phyloP scores from a whole-genome alignment of 345 rosid species.

The Arabis alpina region DNA sequence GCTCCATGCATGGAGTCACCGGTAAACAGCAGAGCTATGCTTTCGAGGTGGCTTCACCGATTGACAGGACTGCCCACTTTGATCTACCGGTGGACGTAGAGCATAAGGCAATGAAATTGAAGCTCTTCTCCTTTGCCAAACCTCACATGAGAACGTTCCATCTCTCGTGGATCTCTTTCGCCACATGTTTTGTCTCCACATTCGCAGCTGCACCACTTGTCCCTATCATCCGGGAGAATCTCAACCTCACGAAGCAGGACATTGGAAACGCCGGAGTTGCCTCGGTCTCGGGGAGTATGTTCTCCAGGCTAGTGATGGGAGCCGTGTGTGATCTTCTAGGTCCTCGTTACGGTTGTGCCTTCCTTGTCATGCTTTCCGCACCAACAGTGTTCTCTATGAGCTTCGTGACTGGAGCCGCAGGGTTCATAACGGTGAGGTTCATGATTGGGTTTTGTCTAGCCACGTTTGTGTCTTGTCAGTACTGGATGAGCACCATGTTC shows the following conservation, averaged over 20 bases:
- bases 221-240: constrained; percentile 74
- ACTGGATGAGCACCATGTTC: too few species aligned
- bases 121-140: constrained; percentile 60
- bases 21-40: constrained; percentile 65
- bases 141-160: constrained; percentile 89
- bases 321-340: constrained; percentile 69
- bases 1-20: constrained; percentile 75
- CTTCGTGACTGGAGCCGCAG: constrained; percentile 50
- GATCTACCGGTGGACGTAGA: constrained; percentile 68
- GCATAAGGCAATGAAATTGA: constrained; percentile 68
- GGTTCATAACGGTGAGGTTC: constrained; percentile 31
- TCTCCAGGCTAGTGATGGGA: constrained; percentile 77
- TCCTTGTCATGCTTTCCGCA: constrained; percentile 65
- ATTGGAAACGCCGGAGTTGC: constrained; percentile 77
- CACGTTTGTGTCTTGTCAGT: too few species aligned
- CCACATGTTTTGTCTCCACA: constrained; percentile 77
- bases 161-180: constrained; percentile 83
- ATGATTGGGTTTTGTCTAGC: too few species aligned
- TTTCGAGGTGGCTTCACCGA: constrained; percentile 60
- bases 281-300: constrained; percentile 71
- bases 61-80: constrained; percentile 58
- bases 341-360: constrained; percentile 21
- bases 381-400: constrained; percentile 77
- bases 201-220: constrained; percentile 86
- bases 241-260: constrained; percentile 59